A percentile compares a stretch with the other conserved stretches of the same genome.
Conservation (phyloP, 345 rosid species). For the Carallia pectinifolia region DNA sequence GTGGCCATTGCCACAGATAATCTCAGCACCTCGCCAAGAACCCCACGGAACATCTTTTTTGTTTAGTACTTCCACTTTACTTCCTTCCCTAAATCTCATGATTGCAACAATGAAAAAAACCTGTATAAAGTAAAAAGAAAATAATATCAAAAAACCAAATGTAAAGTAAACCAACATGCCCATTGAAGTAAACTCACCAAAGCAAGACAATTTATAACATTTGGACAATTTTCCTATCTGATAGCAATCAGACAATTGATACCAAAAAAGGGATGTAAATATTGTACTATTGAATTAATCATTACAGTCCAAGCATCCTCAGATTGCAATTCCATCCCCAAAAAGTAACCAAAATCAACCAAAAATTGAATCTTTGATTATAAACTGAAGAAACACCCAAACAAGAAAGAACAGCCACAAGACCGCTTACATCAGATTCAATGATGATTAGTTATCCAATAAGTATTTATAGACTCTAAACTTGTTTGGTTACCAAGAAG, state of each 20-base stretch:
- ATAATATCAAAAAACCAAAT: slow-evolving; percentile 2
- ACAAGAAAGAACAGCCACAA: slow-evolving; percentile 2
- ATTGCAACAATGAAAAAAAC: slow-evolving; percentile 24
- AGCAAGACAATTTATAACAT: not conserved
- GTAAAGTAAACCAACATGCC: not conserved
- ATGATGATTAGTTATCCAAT: not conserved
- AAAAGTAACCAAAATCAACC: not conserved
- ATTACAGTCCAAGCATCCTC: not conserved
- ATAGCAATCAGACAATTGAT: not conserved
- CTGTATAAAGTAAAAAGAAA: slow-evolving; percentile 17
- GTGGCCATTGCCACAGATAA: slow-evolving; percentile 61
- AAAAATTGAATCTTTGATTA: not conserved
- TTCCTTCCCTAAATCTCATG: slow-evolving; percentile 65
- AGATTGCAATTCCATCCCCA: not conserved
- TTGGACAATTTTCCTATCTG: not conserved
- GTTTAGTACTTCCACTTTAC: slow-evolving; percentile 66
- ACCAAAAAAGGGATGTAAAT: not conserved
- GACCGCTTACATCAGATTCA: slow-evolving; percentile 11
- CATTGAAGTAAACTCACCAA: not conserved
- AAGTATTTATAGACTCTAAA: slow-evolving; percentile 11
- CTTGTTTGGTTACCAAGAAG: slow-evolving; percentile 34
- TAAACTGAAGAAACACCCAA: not conserved
- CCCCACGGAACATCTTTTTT: slow-evolving; percentile 55
- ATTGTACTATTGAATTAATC: not conserved
- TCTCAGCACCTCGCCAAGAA: slow-evolving; percentile 73